A percentile compares a stretch with the other conserved stretches of the same genome.
Evolutionary conservation across 306 rosid genomes (phyloP).

Genomic region (Quercus parvula): DNA sequence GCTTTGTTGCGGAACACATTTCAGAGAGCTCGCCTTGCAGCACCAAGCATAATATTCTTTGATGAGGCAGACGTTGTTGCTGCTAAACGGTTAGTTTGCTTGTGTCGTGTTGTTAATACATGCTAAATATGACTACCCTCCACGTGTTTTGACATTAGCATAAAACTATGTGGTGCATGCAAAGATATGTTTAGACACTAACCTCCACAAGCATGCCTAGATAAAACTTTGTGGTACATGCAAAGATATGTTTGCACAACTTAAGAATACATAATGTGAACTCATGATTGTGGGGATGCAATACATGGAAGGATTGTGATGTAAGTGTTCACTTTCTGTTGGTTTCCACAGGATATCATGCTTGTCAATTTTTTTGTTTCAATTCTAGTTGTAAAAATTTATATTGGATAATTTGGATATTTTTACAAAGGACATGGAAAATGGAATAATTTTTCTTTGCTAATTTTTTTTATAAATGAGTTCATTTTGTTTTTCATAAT

Average conservation of each 20-base stretch:
- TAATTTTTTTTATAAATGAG: not conserved
- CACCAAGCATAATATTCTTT: constrained; percentile 85
- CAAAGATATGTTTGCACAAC: not conserved
- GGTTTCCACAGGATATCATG: not conserved
- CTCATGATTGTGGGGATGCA: not conserved
- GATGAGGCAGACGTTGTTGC: constrained; percentile 94
- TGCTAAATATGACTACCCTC: not conserved
- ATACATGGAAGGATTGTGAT: not conserved
- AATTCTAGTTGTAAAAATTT: not conserved
- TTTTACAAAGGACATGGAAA: not conserved
- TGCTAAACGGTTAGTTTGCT: constrained; percentile 72
- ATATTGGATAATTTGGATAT: not conserved
- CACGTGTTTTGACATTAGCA: not conserved
- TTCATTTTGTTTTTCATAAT: not conserved
- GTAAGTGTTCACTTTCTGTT: not conserved
- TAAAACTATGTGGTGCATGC: not conserved
- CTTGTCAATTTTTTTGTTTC: not conserved
- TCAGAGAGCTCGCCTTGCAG: constrained; percentile 82
- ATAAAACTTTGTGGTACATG: not conserved
- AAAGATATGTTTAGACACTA: not conserved
- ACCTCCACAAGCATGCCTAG: not conserved
- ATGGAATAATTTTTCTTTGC: not conserved
- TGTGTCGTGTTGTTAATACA: not conserved
- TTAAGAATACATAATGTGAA: not conserved
- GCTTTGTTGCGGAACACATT: constrained; percentile 79